Conservation (phyloP, 768 basidiomycete species). For the Tulasnella sp. region DNA sequence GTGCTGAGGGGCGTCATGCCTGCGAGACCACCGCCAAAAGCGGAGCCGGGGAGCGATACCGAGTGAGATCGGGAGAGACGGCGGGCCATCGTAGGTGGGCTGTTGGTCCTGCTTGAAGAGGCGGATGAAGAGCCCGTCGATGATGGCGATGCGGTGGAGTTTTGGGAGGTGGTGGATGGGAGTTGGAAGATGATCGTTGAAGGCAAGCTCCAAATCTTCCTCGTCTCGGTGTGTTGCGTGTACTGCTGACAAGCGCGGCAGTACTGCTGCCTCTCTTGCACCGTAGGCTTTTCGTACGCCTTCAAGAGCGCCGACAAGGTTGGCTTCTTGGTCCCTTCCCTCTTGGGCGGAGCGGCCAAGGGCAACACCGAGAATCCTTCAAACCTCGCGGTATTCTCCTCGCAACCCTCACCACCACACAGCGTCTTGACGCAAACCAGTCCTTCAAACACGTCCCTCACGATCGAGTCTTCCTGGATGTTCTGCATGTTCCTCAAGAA, state of each 20-base stretch:
- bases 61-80: not conserved
- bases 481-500: slow-evolving; percentile 14
- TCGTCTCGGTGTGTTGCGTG: not conserved
- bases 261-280: not conserved
- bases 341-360: not conserved
- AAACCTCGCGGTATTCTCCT: slow-evolving; percentile 11
- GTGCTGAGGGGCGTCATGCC: not conserved
- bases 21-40: not conserved
- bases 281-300: not conserved
- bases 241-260: not conserved
- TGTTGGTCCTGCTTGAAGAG: not conserved
- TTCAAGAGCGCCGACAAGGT: not conserved
- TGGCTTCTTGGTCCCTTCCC: not conserved
- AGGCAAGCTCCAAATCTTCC: slow-evolving; percentile 16
- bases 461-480: slow-evolving; percentile 19
- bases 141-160: not conserved
- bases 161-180: not conserved
- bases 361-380: slow-evolving; percentile 7
- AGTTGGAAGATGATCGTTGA: slow-evolving; percentile 14
- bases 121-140: not conserved
- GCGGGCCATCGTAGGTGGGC: not conserved
- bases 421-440: not conserved
- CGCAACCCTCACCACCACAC: not conserved
- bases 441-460: slow-evolving; percentile 16
- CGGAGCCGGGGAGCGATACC: not conserved